Evolutionary conservation across 2,329 filamentous ascomycete species (phyloP), one percentile per base, ranked within the genome.

Genomic region (Fusarium sp.): DNA sequence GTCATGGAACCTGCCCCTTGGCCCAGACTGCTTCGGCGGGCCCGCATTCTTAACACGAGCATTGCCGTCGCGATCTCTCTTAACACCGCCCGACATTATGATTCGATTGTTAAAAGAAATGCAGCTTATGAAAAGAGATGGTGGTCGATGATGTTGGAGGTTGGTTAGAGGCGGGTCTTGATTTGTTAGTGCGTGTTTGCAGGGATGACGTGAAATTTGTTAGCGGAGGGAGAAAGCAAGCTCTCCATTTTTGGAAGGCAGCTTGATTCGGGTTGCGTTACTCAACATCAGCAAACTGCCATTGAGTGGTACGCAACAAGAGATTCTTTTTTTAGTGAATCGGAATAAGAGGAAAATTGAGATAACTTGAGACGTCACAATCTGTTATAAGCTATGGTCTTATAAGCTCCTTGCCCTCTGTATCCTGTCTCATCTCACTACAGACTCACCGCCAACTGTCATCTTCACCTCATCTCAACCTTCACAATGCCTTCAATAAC

Each of bases 1-100:
- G 74, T 91, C 83, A 70, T 90, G 90, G 79, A 90, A 91, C 58
- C 82, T 78, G 55, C 83, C 81, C 38, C 81, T 80, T 10, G 84
- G 82, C 26, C 78, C 79, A 50, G 68, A 18, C 50, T 83, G 73
- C 61, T 75, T 78, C 17, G 66, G 61, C 0, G 62, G 73, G 54
- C 72, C 78, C 56, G 69, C 71, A 59, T 76, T 76, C 81, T 86
- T 87, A 71, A 83, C 79, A 52, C 83, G 80, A 45, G 78, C 77
- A 67, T 87, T 87, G 66, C 88, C 89, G 62, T 87, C 85, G 70
- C 85, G 83, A 13, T 70, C 60, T 66, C 69, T 73, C 52, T 65
- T 72, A 36, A 73, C 42, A 22, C 71, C 71, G 22, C 67, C 54
- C 18, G 70, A 73, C 70, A 73, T 74, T 41, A 11, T 62, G 18